Evolutionary conservation across 768 basidiomycete genomes (phyloP).

Genomic region (Melanogaster broomeanus): DNA sequence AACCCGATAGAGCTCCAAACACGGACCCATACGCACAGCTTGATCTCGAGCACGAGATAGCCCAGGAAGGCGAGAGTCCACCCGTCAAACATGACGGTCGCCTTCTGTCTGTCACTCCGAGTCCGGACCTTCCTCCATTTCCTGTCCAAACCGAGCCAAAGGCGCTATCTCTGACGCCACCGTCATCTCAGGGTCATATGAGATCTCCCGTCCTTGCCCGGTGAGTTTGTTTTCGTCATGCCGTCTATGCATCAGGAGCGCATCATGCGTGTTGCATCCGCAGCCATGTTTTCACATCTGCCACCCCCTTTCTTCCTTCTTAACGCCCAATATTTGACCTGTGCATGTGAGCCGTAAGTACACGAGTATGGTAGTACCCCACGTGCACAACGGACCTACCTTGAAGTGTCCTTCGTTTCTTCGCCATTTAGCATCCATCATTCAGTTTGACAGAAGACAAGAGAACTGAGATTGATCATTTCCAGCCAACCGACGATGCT

Average conservation of each 20-base stretch:
- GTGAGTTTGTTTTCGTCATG: conserved; percentile 18
- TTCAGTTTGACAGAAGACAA: background rate
- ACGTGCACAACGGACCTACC: conserved; percentile 10
- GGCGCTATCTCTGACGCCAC: conserved; percentile 15
- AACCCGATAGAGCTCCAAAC: conserved; percentile 10
- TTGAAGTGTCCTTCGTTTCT: background rate
- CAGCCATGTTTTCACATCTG: conserved; percentile 6
- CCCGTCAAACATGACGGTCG: conserved; percentile 31
- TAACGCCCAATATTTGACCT: conserved; percentile 1
- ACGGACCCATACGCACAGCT: conserved; percentile 7
- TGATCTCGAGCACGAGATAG: conserved; percentile 13
- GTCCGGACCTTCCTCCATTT: conserved; percentile 8
- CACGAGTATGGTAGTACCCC: conserved; percentile 9
- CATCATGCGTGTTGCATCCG: background rate
- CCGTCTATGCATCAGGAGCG: background rate
- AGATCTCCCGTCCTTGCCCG: conserved; percentile 33
- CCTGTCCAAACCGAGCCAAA: conserved; percentile 10
- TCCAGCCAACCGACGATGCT: conserved; percentile 51
- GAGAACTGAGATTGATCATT: conserved; percentile 13
- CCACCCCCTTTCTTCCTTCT: conserved; percentile 11
- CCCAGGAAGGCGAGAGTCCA: conserved; percentile 21
- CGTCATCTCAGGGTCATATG: conserved; percentile 22
- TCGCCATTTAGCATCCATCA: background rate
- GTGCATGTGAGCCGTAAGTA: conserved; percentile 12
- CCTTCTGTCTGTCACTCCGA: conserved; percentile 15